Conservation (phyloP, 208 protist genomes). For the Trichomonas tenax region DNA sequence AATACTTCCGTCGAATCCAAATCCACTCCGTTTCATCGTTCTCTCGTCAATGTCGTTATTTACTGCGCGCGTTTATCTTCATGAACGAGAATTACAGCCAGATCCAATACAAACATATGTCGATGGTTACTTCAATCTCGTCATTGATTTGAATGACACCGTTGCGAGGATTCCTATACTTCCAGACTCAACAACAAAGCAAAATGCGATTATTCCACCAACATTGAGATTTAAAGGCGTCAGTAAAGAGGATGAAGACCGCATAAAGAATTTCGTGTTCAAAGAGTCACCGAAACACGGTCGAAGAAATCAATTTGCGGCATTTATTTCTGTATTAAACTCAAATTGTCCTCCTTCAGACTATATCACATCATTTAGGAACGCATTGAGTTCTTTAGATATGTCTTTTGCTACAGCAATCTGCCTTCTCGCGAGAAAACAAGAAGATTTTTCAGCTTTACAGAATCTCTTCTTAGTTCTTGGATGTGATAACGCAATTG, state of each 20-base stretch:
- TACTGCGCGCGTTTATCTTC: neutral
- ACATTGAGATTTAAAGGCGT: neutral
- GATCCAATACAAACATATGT: neutral
- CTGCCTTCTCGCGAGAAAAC: neutral
- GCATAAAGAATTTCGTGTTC: neutral
- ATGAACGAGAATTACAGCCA: neutral
- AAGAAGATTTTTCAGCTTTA: neutral
- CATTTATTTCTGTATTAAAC: neutral
- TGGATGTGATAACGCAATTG: neutral
- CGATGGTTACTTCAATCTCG: slow-evolving; percentile 5
- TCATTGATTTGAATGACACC: neutral
- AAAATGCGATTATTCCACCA: neutral
- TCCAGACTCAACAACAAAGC: neutral
- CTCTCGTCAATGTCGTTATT: neutral
- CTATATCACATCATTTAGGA: neutral
- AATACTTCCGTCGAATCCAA: neutral
- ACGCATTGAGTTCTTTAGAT: neutral
- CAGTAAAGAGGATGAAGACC: neutral
- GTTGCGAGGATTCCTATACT: neutral
- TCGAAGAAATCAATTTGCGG: neutral
- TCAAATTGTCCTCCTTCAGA: neutral
- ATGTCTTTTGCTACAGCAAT: slow-evolving; percentile 9
- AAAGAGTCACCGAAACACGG: neutral
- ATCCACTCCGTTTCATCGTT: neutral
- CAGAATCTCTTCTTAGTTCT: neutral